Base-by-base conservation (phyloP, 1,284 basidiomycete species). In the Rhodotorula sp. region DNA sequence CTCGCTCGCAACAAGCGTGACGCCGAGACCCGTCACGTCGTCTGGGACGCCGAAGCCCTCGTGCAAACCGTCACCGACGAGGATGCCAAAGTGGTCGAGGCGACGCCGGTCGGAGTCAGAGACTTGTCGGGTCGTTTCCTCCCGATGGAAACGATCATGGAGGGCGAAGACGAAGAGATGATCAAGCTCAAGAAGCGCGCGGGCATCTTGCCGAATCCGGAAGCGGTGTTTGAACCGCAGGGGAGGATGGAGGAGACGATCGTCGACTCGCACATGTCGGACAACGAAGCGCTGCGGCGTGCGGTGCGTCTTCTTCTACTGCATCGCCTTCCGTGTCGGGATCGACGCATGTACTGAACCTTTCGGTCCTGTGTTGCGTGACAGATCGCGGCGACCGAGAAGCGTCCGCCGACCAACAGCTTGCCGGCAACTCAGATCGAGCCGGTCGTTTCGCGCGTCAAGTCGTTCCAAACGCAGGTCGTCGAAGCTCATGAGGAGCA, bases 31-130 rank as follows among this genome's bases (percentile, higher is more conserved):
- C 68, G 77, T 31, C 45, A 54, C 5, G 71, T 76, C 60, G 52
- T 76, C 1, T 78, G 77, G 77, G 62, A 76, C 59, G 74, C 68
- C 10, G 70, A 77, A 47, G 31, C 47, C 7, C 71, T 76, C 31
- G 72, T 64, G 12, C 14, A 34, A 21, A 34, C 60, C 19, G 55
- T 67, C n/a, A 69, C 69, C 6, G 63, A 68, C n/a, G 71, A 54
- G 0, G 68, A 71, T 34, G 60, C 59, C 14, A 56, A 54, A 21
- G 18, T 69, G 56, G 64, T 62, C 12, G 18, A 49, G 10, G 50
- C 67, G 12, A 50, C 69, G 18, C 71, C 73, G 2, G 18, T 74
- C 28, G 68, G 52, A 0, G 43, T 74, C 38, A 58, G 45, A 23
- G 69, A 75, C 54, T n/a, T 23, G 1, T n/a, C 56, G 31, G 71